phyloP scores from a whole-genome alignment of 2,329 filamentous ascomycete species.

The Fusarium bactridioides region DNA sequence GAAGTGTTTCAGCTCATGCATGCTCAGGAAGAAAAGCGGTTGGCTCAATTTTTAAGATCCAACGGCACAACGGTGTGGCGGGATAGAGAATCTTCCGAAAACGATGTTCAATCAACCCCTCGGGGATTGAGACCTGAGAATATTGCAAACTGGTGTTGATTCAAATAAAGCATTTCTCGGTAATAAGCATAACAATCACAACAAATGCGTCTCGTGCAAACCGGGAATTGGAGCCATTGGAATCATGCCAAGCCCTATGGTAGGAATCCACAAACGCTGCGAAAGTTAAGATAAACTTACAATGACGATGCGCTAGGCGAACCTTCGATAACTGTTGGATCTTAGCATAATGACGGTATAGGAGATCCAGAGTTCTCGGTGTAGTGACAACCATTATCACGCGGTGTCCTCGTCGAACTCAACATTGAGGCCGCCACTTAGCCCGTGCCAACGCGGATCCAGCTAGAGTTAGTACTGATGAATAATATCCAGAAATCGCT shows the following conservation, averaged over 20 bases:
- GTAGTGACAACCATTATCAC: conserved; percentile 29
- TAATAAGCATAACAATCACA: background rate
- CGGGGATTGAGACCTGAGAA: background rate
- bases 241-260: background rate
- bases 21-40: conserved; percentile 28
- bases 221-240: background rate
- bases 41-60: conserved; percentile 34
- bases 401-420: conserved; percentile 32
- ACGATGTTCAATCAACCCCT: conserved; percentile 2
- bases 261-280: background rate
- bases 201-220: background rate
- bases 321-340: background rate
- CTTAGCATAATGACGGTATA: conserved; percentile 33
- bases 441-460: conserved; percentile 33
- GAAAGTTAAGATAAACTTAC: background rate
- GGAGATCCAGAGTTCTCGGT: background rate
- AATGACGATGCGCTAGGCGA: background rate
- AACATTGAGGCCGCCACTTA: conserved; percentile 41
- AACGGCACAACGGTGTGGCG: conserved; percentile 32
- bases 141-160: background rate
- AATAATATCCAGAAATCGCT: conserved; percentile 27
- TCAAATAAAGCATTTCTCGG: background rate
- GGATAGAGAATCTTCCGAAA: conserved; percentile 37
- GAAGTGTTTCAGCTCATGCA: conserved; percentile 37
- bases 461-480: conserved; percentile 30